Evolutionary conservation across 176 grass and related monocot species (phyloP).

Genomic region (Rhipidocladum racemiflorum): DNA sequence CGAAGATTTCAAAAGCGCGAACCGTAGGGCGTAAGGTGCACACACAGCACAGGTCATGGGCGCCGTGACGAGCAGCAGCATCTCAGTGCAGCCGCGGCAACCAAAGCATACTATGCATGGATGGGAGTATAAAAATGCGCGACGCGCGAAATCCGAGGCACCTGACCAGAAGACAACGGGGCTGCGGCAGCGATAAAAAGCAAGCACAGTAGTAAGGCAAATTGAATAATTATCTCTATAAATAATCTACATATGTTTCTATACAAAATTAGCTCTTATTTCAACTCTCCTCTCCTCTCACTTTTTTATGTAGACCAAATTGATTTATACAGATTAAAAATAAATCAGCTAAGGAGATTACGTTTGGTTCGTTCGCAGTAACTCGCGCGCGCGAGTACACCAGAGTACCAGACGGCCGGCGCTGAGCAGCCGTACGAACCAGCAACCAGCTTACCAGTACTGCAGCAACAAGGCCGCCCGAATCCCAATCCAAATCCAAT

Average conservation of each 20-base stretch:
- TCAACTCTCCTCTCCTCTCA: too few relatives aligned
- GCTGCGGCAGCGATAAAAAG: neutral
- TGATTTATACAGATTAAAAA: too few relatives aligned
- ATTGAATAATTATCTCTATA: too few relatives aligned
- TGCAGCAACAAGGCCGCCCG: neutral
- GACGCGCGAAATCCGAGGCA: neutral
- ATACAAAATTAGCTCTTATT: too few relatives aligned
- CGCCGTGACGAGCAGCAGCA: too few relatives aligned
- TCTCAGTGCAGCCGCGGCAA: neutral
- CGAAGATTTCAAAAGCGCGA: neutral
- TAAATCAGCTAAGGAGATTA: too few relatives aligned
- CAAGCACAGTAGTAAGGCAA: too few relatives aligned
- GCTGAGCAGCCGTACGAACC: neutral
- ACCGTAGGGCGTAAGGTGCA: neutral
- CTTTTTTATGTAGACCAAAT: too few relatives aligned
- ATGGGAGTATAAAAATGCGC: slow-evolving; percentile 14
- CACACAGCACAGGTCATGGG: too few relatives aligned
- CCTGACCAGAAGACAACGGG: neutral
- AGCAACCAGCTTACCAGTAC: neutral
- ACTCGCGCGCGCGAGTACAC: neutral
- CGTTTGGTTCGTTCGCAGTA: neutral
- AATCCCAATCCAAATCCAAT: neutral
- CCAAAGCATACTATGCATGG: neutral
- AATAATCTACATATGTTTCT: too few relatives aligned
- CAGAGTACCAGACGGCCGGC: neutral